Conservation (phyloP, 345 rosid species). For the Populus ilicifolia region DNA sequence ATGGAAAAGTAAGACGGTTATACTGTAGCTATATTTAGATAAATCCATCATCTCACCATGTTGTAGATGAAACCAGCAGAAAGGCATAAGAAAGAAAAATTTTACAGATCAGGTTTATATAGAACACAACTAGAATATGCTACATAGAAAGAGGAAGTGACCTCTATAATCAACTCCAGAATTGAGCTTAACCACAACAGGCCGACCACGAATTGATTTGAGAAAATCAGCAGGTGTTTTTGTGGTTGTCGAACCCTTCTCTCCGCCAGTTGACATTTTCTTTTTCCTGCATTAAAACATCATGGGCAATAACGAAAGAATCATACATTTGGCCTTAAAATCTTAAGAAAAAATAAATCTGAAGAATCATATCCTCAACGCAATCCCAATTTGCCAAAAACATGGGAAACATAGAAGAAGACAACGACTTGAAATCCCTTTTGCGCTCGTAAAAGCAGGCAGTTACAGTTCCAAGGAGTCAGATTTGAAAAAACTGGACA, state of each 20-base stretch:
- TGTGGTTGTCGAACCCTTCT: conserved; percentile 34
- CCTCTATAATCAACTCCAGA: conserved; percentile 96
- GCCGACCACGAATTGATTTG: conserved; percentile 89
- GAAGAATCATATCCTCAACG: too few species aligned
- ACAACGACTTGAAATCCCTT: too few species aligned
- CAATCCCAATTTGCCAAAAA: too few species aligned
- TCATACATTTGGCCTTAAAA: neutral
- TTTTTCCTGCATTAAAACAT: neutral
- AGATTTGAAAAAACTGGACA: too few species aligned
- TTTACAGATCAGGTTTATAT: neutral
- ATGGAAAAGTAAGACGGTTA: neutral
- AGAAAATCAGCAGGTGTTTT: conserved; percentile 82
- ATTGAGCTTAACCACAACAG: conserved; percentile 87
- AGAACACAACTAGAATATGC: neutral
- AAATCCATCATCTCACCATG: neutral
- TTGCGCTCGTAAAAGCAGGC: too few species aligned
- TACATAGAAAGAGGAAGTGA: conserved; percentile 2
- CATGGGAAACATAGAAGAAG: too few species aligned
- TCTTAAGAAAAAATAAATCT: too few species aligned
- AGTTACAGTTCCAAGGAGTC: too few species aligned
- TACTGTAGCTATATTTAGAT: neutral
- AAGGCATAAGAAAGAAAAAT: neutral
- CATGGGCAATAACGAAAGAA: neutral
- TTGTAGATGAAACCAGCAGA: neutral
- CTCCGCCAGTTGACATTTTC: conserved; percentile 66